A percentile compares a stretch with the other conserved stretches of the same genome.
These are phyloP conservation scores for Carex cristatella DNA, from an alignment of 176 grass and related monocot species.

Conservation along the genomic window DNA sequence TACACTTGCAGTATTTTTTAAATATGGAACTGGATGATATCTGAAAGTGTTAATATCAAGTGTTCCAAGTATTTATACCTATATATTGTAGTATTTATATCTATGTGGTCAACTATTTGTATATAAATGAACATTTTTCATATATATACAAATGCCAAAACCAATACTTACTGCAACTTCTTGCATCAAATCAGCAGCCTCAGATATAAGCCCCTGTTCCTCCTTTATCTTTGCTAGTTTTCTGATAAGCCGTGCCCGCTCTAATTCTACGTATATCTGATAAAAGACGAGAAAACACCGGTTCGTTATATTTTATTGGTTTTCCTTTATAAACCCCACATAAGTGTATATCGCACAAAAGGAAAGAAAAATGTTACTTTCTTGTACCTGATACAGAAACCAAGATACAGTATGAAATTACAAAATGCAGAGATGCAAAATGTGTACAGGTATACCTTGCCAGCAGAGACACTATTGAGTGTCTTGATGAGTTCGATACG, in stretches of 20 bases:
- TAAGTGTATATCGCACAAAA: neutral
- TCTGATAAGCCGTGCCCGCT: slow-evolving; percentile 93
- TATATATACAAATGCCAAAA: too few species aligned
- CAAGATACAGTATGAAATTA: slow-evolving; percentile 1
- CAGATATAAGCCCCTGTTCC: slow-evolving; percentile 65
- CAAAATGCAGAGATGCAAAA: neutral
- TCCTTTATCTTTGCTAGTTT: slow-evolving; percentile 97
- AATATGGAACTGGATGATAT: too few species aligned
- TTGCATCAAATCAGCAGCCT: slow-evolving; percentile 98
- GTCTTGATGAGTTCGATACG: slow-evolving; percentile 89
- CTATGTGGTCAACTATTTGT: too few species aligned
- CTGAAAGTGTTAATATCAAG: too few species aligned
- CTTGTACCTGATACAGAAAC: neutral
- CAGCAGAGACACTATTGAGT: slow-evolving; percentile 81
- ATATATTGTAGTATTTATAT: too few species aligned
- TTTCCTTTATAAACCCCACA: neutral
- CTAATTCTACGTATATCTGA: slow-evolving; percentile 98
- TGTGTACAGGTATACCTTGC: slow-evolving; percentile 51
- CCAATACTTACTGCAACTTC: slow-evolving; percentile 99
- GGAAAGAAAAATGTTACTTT: neutral
- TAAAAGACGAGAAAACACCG: neutral
- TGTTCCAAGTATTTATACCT: too few species aligned
- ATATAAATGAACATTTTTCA: too few species aligned
- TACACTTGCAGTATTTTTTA: too few species aligned
- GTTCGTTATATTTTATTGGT: neutral